These are phyloP conservation scores for Chrysanthemum seticuspe DNA, from an alignment of 129 eudicot genomes.

Conservation along the genomic window DNA sequence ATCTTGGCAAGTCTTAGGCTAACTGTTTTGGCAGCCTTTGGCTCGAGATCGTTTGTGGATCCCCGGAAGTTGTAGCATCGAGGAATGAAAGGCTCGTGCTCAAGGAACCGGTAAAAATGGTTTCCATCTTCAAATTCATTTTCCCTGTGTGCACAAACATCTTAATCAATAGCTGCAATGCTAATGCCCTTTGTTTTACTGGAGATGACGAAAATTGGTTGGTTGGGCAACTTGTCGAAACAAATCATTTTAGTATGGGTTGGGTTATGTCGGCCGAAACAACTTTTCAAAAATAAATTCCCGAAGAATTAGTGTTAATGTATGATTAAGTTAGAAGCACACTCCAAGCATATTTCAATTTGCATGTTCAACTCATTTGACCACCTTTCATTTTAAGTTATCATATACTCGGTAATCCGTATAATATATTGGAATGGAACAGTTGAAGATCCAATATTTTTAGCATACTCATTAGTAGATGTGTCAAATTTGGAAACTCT, in stretches of 20 bases:
- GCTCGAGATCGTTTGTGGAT: conserved; percentile 70
- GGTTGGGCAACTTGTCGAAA: not conserved
- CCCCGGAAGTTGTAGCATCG: conserved; percentile 83
- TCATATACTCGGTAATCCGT: not conserved
- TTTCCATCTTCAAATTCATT: conserved; percentile 83
- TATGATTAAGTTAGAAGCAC: too few species aligned
- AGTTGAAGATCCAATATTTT: too few species aligned
- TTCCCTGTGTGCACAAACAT: conserved; percentile 49
- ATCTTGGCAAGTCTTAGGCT: conserved; percentile 64
- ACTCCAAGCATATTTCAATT: too few species aligned
- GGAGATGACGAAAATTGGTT: not conserved
- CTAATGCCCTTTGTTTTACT: not conserved
- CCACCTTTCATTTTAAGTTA: not conserved
- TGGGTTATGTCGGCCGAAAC: not conserved
- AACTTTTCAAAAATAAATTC: not conserved
- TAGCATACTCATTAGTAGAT: not conserved
- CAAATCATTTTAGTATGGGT: not conserved
- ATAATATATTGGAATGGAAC: too few species aligned
- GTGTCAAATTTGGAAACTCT: not conserved
- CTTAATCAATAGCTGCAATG: not conserved
- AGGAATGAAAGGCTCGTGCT: conserved; percentile 83
- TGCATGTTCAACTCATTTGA: not conserved
- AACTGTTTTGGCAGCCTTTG: conserved; percentile 54
- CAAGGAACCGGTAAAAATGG: conserved; percentile 82
- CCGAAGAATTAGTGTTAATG: too few species aligned